These are phyloP conservation scores for Myochromella boudieri DNA, from an alignment of 768 basidiomycete genomes.

Conservation along the genomic window DNA sequence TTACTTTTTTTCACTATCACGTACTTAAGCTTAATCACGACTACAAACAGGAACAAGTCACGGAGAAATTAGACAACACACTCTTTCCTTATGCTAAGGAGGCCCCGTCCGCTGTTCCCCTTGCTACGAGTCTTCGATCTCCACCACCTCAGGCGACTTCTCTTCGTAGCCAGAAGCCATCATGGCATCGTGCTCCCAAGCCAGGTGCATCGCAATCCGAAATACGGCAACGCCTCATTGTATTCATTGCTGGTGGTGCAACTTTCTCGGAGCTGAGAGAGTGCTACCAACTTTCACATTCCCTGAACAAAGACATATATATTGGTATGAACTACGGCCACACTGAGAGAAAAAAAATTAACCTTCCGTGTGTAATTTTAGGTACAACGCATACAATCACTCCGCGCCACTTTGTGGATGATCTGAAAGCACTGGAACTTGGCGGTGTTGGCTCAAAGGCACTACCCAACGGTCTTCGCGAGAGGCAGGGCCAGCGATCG, in stretches of 20 bases:
- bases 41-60: slow-evolving; percentile 70
- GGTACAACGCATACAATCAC: slow-evolving; percentile 90
- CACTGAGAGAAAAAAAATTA: background rate
- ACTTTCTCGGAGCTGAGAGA: slow-evolving; percentile 95
- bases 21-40: background rate
- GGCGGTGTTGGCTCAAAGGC: slow-evolving; percentile 82
- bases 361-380: slow-evolving; percentile 24
- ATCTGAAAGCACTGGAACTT: slow-evolving; percentile 83
- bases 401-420: slow-evolving; percentile 81
- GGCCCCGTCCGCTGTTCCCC: slow-evolving; percentile 52
- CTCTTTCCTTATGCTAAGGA: slow-evolving; percentile 92
- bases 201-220: slow-evolving; percentile 43
- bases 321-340: slow-evolving; percentile 59
- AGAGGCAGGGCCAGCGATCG: slow-evolving; percentile 45
- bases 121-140: slow-evolving; percentile 45
- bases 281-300: slow-evolving; percentile 74
- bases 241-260: slow-evolving; percentile 94
- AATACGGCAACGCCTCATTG: slow-evolving; percentile 75
- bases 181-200: slow-evolving; percentile 81
- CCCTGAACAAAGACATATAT: slow-evolving; percentile 84
- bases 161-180: slow-evolving; percentile 84
- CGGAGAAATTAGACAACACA: slow-evolving; percentile 71
- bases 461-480: slow-evolving; percentile 66
- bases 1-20: background rate
- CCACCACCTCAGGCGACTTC: slow-evolving; percentile 66